Evolutionary conservation across 169 alveolate species (phyloP).

Genomic region (Babesia ovata): DNA sequence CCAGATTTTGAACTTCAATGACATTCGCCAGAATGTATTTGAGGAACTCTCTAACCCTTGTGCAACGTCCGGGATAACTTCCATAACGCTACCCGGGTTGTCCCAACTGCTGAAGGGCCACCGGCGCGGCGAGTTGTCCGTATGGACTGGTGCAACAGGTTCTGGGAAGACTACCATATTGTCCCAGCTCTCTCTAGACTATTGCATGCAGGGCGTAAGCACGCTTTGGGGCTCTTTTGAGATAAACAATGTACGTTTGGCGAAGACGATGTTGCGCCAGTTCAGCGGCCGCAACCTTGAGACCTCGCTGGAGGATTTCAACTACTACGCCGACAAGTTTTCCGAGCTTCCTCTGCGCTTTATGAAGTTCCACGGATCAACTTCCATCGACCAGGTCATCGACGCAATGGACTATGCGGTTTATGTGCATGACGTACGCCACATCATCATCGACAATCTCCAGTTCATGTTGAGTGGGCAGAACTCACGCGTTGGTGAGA

Average conservation of each 20-base stretch:
- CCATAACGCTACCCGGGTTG: conserved; percentile 80
- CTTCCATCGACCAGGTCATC: conserved; percentile 85
- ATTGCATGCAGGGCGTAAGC: conserved; percentile 88
- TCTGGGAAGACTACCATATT: conserved; percentile 95
- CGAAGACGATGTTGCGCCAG: conserved; percentile 88
- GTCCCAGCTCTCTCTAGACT: conserved; percentile 91
- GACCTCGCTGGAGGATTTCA: conserved; percentile 75
- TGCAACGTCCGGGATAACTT: conserved; percentile 72
- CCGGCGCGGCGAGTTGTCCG: conserved; percentile 91
- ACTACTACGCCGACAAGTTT: conserved; percentile 83
- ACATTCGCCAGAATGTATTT: conserved; percentile 79
- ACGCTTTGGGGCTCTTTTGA: conserved; percentile 97
- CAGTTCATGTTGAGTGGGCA: conserved; percentile 91
- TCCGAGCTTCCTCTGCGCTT: conserved; percentile 86
- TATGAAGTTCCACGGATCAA: conserved; percentile 92
- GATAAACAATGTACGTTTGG: conserved; percentile 89
- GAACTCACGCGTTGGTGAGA: conserved; percentile 75
- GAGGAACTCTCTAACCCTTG: conserved; percentile 81
- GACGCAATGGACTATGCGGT: conserved; percentile 94
- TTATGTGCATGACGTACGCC: conserved; percentile 90
- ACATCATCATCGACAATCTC: conserved; percentile 90
- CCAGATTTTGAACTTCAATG: conserved; percentile 86
- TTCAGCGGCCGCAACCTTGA: conserved; percentile 84
- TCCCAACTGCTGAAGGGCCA: conserved; percentile 85
- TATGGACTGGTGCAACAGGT: conserved; percentile 96